Conservation (phyloP, 78 protist species). For the Trichosphaerium sp. region DNA sequence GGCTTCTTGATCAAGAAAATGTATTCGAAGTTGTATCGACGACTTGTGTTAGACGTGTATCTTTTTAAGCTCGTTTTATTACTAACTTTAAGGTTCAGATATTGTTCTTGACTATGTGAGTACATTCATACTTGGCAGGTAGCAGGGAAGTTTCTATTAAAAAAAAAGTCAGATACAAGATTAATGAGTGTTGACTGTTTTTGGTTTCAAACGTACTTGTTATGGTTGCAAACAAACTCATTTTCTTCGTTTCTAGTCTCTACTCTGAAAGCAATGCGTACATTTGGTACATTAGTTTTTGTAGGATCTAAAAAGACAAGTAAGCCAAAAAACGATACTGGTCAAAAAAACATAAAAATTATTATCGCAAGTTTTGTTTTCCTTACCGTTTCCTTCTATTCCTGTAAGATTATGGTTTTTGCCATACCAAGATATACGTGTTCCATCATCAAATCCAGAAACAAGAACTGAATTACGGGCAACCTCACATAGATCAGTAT, state of each 20-base stretch:
- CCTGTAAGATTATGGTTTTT: slow-evolving; percentile 23
- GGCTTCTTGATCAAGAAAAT: too few relatives aligned
- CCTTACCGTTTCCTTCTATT: slow-evolving; percentile 33
- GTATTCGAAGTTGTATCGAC: too few relatives aligned
- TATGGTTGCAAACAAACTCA: too few relatives aligned
- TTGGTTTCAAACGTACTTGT: too few relatives aligned
- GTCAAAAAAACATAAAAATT: neutral
- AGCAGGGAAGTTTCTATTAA: too few relatives aligned
- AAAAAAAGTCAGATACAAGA: too few relatives aligned
- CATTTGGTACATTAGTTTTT: slow-evolving; percentile 70
- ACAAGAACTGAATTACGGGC: slow-evolving; percentile 80
- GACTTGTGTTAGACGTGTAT: too few relatives aligned
- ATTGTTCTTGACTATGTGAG: too few relatives aligned
- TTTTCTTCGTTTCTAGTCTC: slow-evolving; percentile 65
- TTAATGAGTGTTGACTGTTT: too few relatives aligned
- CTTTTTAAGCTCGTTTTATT: too few relatives aligned
- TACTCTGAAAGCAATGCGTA: slow-evolving; percentile 64
- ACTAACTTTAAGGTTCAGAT: too few relatives aligned
- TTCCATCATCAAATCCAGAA: slow-evolving; percentile 69
- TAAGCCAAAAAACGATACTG: neutral
- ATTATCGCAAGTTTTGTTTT: neutral
- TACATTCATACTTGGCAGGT: too few relatives aligned
- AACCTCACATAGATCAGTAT: slow-evolving; percentile 90
- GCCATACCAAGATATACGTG: slow-evolving; percentile 72
- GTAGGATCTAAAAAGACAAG: slow-evolving; percentile 8